Conservation (phyloP, 192 early-diverging fungal genomes). For the Umbelopsis sp. region DNA sequence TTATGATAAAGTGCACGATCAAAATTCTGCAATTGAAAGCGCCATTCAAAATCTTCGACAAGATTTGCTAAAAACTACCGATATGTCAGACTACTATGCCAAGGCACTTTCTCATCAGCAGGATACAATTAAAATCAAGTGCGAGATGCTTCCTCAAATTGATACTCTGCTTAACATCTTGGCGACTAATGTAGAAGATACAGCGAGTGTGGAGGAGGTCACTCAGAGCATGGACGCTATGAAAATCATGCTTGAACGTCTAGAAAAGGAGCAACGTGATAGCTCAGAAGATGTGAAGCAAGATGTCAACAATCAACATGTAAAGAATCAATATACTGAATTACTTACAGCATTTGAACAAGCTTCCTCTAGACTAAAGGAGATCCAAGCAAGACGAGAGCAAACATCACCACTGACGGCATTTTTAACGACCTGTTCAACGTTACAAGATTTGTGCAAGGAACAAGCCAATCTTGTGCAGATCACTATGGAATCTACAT, state of each 20-base stretch:
- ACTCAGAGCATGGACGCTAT: background rate
- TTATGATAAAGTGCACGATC: background rate
- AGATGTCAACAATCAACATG: background rate
- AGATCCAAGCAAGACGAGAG: background rate
- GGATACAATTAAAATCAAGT: background rate
- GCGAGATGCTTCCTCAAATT: background rate
- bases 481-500: background rate
- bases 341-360: background rate
- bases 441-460: constrained; percentile 1
- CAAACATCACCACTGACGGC: background rate
- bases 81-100: background rate
- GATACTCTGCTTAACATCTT: background rate
- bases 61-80: background rate
- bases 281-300: background rate
- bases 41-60: background rate
- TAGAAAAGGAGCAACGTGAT: background rate
- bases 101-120: background rate
- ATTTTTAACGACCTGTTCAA: background rate
- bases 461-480: background rate
- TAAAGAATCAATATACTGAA: background rate
- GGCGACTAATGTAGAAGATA: background rate
- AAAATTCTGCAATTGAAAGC: background rate
- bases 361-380: background rate
- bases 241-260: background rate
- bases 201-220: background rate